These are phyloP conservation scores for Mortierella sp. DNA, from an alignment of 371 early-diverging fungal species.

Conservation along the genomic window DNA sequence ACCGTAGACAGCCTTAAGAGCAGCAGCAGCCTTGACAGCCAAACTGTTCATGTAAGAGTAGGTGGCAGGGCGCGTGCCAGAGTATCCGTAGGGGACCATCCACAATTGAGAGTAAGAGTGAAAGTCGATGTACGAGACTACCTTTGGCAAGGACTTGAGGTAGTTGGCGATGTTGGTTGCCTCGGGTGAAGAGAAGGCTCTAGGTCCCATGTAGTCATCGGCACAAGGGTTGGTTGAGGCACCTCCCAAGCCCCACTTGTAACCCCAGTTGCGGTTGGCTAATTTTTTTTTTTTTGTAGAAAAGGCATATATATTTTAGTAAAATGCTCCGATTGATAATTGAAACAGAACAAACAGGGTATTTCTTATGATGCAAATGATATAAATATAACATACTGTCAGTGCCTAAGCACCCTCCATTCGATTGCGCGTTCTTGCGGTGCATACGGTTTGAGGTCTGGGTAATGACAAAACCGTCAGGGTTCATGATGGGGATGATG, in stretches of 20 bases:
- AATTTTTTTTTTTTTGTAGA: neutral
- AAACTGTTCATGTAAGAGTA: conserved; percentile 43
- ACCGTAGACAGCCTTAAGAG: conserved; percentile 33
- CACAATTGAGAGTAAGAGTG: conserved; percentile 53
- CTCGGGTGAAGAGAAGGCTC: conserved; percentile 66
- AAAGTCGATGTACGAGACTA: conserved; percentile 56
- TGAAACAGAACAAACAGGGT: neutral
- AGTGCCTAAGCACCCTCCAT: conserved; percentile 51
- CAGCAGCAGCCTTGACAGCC: conserved; percentile 31
- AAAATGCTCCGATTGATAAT: conserved; percentile 5
- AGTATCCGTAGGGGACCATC: conserved; percentile 56
- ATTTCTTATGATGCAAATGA: neutral
- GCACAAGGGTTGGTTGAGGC: conserved; percentile 61
- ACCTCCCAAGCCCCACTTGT: conserved; percentile 68
- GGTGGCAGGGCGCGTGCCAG: conserved; percentile 34
- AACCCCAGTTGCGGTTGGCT: conserved; percentile 67
- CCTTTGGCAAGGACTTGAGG: conserved; percentile 57
- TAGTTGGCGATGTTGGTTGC: conserved; percentile 60
- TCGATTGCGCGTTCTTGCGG: conserved; percentile 68
- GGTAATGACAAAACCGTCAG: conserved; percentile 71
- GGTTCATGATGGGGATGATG: conserved; percentile 68
- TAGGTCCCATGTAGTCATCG: conserved; percentile 69
- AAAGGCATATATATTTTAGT: conserved; percentile 11
- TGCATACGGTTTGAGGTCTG: conserved; percentile 64
- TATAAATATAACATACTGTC: conserved; percentile 37